phyloP scores from a whole-genome alignment of 1,284 basidiomycete genomes.

The Lentinula novae-zelandiae region DNA sequence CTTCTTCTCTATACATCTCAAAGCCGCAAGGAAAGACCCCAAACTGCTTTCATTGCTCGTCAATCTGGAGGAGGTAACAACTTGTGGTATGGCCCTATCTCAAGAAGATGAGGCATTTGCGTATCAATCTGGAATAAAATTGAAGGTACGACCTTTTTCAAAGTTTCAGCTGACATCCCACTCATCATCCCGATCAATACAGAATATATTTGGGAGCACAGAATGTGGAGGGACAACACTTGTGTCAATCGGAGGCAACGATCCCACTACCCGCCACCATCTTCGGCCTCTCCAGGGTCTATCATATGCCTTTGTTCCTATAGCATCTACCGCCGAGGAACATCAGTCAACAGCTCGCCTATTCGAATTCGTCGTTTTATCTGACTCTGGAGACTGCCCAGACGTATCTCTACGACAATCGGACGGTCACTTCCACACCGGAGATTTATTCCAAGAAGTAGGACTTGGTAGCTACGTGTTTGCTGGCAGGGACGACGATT shows the following conservation, averaged over 20 bases:
- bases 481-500: constrained; percentile 56
- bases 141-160: constrained; percentile 39
- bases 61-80: constrained; percentile 55
- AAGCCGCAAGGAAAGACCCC: constrained; percentile 54
- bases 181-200: constrained; percentile 11
- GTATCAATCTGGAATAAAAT: constrained; percentile 48
- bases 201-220: constrained; percentile 73
- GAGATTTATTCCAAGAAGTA: constrained; percentile 52
- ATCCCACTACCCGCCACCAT: constrained; percentile 29
- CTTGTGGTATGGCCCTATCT: constrained; percentile 55
- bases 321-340: constrained; percentile 27
- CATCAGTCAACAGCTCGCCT: constrained; percentile 34
- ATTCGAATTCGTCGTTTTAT: constrained; percentile 48
- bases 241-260: constrained; percentile 43
- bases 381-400: constrained; percentile 50
- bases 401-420: constrained; percentile 40
- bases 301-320: constrained; percentile 57
- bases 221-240: constrained; percentile 63
- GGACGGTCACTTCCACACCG: constrained; percentile 58
- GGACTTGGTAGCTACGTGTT: constrained; percentile 46
- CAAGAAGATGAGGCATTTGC: constrained; percentile 67
- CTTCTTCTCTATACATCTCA: constrained; percentile 60
- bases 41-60: constrained; percentile 55
- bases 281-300: constrained; percentile 54
- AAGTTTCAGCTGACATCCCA: neutral